phyloP scores from a whole-genome alignment of 768 basidiomycete genomes.

The Butyriboletus loyo region DNA sequence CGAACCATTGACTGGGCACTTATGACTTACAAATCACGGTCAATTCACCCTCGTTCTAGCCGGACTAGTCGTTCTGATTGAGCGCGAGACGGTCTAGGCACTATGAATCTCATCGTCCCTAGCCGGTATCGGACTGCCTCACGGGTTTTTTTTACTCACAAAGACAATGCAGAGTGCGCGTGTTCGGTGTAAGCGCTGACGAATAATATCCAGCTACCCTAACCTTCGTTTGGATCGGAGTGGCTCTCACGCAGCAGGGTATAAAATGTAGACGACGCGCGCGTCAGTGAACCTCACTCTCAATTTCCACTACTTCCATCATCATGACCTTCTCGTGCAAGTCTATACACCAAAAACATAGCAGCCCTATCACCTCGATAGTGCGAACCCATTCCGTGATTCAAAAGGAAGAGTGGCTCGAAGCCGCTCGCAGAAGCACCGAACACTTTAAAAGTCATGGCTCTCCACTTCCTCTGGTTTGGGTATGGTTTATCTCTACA shows the following conservation, averaged over 20 bases:
- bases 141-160: not conserved
- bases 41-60: not conserved
- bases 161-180: not conserved
- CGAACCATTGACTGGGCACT: too few relatives aligned
- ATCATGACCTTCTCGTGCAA: constrained; percentile 22
- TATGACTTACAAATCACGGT: too few relatives aligned
- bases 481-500: constrained; percentile 15
- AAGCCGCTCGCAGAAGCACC: constrained; percentile 28
- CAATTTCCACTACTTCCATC: not conserved
- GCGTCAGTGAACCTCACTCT: not conserved
- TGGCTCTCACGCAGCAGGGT: not conserved
- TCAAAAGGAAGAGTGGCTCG: constrained; percentile 30
- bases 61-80: not conserved
- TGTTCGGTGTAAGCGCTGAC: too few relatives aligned
- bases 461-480: constrained; percentile 30
- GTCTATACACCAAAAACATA: constrained; percentile 4
- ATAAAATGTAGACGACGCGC: constrained; percentile 13
- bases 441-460: constrained; percentile 28
- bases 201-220: not conserved
- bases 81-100: not conserved
- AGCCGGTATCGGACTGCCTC: not conserved
- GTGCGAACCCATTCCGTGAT: constrained; percentile 12
- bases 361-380: constrained; percentile 18
- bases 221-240: not conserved
- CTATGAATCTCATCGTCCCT: not conserved